Evolutionary conservation across 345 rosid species (phyloP).

Genomic region (Gossypium anomalum): DNA sequence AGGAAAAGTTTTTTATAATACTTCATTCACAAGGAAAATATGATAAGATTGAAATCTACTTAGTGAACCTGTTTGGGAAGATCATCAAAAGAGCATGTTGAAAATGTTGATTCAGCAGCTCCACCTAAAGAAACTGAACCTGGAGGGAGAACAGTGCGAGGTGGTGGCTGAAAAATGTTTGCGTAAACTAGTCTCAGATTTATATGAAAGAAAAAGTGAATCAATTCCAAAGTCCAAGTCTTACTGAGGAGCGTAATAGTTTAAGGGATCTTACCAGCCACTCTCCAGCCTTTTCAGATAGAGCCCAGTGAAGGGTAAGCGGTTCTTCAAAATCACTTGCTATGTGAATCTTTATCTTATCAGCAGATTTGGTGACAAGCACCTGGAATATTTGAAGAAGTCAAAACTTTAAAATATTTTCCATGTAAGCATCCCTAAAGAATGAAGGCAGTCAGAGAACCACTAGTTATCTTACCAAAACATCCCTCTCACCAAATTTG

Average conservation of each 20-base stretch:
- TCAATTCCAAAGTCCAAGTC: conserved; percentile 7
- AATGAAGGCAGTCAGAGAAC: background rate
- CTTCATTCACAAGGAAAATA: conserved; percentile 5
- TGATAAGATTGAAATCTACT: conserved; percentile 12
- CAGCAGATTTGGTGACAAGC: conserved; percentile 62
- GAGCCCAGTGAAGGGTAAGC: conserved; percentile 86
- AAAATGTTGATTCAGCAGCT: conserved; percentile 65
- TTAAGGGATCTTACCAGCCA: conserved; percentile 72
- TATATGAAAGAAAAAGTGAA: conserved; percentile 13
- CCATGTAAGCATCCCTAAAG: conserved; percentile 6
- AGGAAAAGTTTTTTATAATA: background rate
- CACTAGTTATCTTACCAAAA: conserved; percentile 59
- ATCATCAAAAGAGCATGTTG: conserved; percentile 32
- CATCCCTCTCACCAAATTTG: conserved; percentile 61
- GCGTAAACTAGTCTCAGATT: conserved; percentile 18
- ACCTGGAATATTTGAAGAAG: conserved; percentile 42
- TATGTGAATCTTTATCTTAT: conserved; percentile 57
- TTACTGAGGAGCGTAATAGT: conserved; percentile 7
- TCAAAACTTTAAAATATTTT: conserved; percentile 15
- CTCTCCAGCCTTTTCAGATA: conserved; percentile 74
- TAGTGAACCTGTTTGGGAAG: conserved; percentile 59
- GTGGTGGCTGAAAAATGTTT: conserved; percentile 72
- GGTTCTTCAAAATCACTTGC: conserved; percentile 73
- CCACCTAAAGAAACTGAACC: conserved; percentile 55
- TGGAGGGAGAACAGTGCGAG: conserved; percentile 56